phyloP scores from a whole-genome alignment of 1,284 basidiomycete genomes.

The Hymenochaete sp. region DNA sequence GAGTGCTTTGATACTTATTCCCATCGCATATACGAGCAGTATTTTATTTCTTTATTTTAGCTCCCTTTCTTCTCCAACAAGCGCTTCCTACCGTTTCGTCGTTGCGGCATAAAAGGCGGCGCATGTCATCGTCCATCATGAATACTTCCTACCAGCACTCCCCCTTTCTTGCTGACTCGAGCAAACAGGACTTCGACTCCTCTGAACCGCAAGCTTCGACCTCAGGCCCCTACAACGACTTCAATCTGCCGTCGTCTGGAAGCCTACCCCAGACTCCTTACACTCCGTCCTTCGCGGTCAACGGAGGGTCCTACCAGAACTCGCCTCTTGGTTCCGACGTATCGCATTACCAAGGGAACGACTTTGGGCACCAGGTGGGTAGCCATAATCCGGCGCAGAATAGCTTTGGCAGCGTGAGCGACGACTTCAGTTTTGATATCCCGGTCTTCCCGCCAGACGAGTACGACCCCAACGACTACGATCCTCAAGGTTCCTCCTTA shows the following conservation, averaged over 20 bases:
- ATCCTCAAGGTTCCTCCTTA: conserved; percentile 43
- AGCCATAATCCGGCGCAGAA: conserved; percentile 40
- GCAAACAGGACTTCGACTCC: background rate
- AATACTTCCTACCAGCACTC: conserved; percentile 8
- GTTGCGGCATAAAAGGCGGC: no score
- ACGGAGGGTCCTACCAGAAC: conserved; percentile 14
- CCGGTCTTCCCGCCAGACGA: conserved; percentile 31
- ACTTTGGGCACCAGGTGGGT: conserved; percentile 8
- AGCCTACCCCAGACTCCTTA: conserved; percentile 15
- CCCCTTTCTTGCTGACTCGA: conserved; percentile 11
- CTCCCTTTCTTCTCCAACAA: background rate
- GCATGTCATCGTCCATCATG: background rate
- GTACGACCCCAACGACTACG: conserved; percentile 64
- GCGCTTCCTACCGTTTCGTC: no score
- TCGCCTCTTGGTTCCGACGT: conserved; percentile 15
- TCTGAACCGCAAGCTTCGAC: conserved; percentile 5
- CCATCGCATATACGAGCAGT: no score
- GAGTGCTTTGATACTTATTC: no score
- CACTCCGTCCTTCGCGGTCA: conserved; percentile 15
- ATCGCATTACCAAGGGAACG: conserved; percentile 14
- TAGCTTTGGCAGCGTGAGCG: conserved; percentile 50
- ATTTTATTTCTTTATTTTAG: no score
- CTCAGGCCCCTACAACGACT: conserved; percentile 16
- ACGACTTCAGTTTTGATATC: no score
- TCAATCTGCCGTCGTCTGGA: conserved; percentile 12